Percentiles rank a stretch among this genome's conserved stretches.
Conservation (phyloP, 306 rosid genomes). For the Quercus engelmannii region DNA sequence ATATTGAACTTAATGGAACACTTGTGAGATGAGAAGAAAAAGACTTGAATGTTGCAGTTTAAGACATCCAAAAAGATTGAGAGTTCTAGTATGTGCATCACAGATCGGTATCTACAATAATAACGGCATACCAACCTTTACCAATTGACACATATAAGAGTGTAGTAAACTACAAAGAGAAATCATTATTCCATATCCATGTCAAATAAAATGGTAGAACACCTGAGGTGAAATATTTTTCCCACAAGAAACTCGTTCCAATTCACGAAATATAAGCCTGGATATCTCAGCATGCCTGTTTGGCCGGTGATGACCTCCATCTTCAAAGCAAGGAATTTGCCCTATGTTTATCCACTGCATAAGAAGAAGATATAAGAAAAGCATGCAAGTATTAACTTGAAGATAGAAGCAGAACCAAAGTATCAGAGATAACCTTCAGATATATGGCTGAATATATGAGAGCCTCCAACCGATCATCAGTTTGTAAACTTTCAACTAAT, state of each 20-base stretch:
- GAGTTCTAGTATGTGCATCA: background rate
- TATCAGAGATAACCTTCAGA: conserved; percentile 61
- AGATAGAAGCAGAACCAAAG: background rate
- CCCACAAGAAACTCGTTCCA: conserved; percentile 59
- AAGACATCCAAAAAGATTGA: background rate
- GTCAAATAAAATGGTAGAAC: conserved; percentile 12
- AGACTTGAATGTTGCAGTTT: background rate
- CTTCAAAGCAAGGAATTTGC: conserved; percentile 96
- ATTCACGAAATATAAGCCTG: conserved; percentile 82
- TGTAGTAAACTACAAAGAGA: background rate
- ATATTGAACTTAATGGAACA: background rate
- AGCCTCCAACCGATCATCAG: conserved; percentile 66
- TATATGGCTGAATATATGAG: conserved; percentile 84
- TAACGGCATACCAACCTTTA: background rate
- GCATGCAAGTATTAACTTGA: conserved; percentile 4
- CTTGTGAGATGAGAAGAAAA: background rate
- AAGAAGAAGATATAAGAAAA: conserved; percentile 32
- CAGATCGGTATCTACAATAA: background rate
- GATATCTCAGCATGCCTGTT: conserved; percentile 97
- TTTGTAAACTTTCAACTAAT: conserved; percentile 39
- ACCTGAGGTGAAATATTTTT: conserved; percentile 86
- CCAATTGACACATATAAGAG: background rate
- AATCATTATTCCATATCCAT: background rate
- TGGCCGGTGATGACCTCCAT: conserved; percentile 95
- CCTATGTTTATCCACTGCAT: conserved; percentile 99